Evolutionary conservation across 352 stramenopile species (phyloP).

Genomic region (Hyaloperonospora brassicae): DNA sequence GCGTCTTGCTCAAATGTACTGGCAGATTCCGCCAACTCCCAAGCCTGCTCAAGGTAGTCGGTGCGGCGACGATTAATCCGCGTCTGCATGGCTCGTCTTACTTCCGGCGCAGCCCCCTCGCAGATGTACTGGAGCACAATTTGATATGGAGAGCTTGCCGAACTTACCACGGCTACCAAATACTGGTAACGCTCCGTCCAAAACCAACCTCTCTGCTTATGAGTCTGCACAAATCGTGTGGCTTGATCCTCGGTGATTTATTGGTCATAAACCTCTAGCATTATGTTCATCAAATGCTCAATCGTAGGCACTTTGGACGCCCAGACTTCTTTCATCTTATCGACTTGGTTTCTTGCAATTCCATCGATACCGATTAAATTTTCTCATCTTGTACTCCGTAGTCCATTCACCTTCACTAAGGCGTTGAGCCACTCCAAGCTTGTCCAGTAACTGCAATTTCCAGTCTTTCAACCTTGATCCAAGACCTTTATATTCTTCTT

Average conservation of each 20-base stretch:
- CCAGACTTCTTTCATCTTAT: slow-evolving; percentile 2
- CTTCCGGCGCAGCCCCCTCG: neutral
- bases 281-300: slow-evolving; percentile 2
- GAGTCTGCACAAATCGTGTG: neutral
- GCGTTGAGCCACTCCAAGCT: too few species aligned
- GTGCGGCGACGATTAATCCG: neutral
- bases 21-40: slow-evolving; percentile 1
- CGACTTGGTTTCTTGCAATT: neutral
- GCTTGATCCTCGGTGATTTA: slow-evolving; percentile 5
- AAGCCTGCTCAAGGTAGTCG: neutral
- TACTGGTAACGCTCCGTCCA: slow-evolving; percentile 9
- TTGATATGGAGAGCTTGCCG: neutral
- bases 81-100: slow-evolving; percentile 1
- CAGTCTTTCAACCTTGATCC: too few species aligned
- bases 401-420: too few species aligned
- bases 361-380: neutral
- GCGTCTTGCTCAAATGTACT: neutral
- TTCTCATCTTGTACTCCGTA: neutral
- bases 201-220: neutral
- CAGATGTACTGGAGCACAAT: slow-evolving; percentile 4
- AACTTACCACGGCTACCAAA: neutral
- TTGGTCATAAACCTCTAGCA: slow-evolving; percentile 3
- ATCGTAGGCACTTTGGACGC: neutral
- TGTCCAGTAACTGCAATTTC: too few species aligned
- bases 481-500: too few species aligned